phyloP scores from a whole-genome alignment of 2,329 filamentous ascomycete genomes.

The Claviceps sp. region DNA sequence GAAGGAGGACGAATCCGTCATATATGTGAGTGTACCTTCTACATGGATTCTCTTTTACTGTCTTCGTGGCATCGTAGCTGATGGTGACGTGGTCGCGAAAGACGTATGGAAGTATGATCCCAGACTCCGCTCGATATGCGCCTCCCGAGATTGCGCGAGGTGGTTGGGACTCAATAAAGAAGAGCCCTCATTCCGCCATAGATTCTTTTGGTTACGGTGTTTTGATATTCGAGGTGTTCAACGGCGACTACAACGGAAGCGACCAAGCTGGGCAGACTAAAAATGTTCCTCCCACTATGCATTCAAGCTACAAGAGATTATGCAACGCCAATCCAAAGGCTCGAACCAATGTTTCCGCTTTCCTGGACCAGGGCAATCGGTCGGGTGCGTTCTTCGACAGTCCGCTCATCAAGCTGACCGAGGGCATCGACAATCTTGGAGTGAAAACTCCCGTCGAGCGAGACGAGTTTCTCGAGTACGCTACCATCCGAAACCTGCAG shows the following conservation, averaged over 20 bases:
- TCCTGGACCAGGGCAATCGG: conserved; percentile 78
- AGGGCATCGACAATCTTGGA: conserved; percentile 84
- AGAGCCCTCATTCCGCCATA: conserved; percentile 63
- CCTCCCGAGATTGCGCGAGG: conserved; percentile 74
- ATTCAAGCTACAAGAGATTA: conserved; percentile 78
- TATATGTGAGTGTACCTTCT: conserved; percentile 49
- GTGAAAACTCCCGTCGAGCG: conserved; percentile 75
- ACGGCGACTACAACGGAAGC: conserved; percentile 60
- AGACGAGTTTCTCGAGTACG: conserved; percentile 64
- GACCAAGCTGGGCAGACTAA: conserved; percentile 81
- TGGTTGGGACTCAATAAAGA: conserved; percentile 88
- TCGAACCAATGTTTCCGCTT: conserved; percentile 69
- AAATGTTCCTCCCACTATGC: conserved; percentile 75
- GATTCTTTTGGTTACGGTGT: conserved; percentile 82
- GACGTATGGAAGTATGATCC: conserved; percentile 77
- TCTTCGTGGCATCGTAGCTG: not conserved
- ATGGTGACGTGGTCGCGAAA: conserved; percentile 20
- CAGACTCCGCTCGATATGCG: conserved; percentile 71
- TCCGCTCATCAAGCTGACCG: conserved; percentile 78
- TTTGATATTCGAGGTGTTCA: conserved; percentile 83
- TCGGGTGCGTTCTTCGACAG: conserved; percentile 84
- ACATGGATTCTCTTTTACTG: not conserved
- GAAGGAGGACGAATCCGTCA: conserved; percentile 88
- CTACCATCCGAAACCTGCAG: no score
- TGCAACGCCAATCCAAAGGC: conserved; percentile 83